phyloP scores from a whole-genome alignment of 2,329 filamentous ascomycete genomes.

The Trichoderma breve region DNA sequence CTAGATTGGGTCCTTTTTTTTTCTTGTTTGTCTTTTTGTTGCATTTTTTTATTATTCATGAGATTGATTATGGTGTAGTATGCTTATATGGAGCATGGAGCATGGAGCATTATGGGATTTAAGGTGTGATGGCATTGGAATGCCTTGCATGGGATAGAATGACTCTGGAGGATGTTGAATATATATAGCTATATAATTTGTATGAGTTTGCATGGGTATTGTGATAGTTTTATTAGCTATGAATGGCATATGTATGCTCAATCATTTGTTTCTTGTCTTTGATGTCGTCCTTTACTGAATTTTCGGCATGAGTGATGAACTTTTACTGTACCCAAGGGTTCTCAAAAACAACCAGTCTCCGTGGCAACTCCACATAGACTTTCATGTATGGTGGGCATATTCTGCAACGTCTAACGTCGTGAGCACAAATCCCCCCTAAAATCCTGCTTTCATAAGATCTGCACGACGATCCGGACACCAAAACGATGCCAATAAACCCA shows the following conservation, averaged over 20 bases:
- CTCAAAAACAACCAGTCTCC: no score
- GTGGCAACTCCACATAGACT: no score
- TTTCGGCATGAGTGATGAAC: no score
- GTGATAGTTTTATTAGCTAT: not conserved
- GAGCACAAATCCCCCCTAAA: no score
- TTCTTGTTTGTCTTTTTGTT: not conserved
- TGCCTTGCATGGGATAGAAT: not conserved
- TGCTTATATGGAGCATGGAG: not conserved
- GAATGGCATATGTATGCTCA: not conserved
- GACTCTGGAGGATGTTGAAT: not conserved
- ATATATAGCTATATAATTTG: not conserved
- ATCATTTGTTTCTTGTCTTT: no score
- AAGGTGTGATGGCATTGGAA: not conserved
- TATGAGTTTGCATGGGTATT: not conserved
- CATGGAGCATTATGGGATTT: not conserved
- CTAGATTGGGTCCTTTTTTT: not conserved
- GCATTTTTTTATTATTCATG: not conserved
- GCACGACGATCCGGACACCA: not conserved
- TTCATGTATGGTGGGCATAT: no score
- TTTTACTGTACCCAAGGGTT: no score
- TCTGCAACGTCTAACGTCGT: no score
- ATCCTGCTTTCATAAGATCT: not conserved
- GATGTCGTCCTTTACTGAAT: no score
- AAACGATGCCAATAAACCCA: not conserved
- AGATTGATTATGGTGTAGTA: not conserved